Base-by-base conservation (phyloP, 345 rosid genomes). In the Acer saccharum region DNA sequence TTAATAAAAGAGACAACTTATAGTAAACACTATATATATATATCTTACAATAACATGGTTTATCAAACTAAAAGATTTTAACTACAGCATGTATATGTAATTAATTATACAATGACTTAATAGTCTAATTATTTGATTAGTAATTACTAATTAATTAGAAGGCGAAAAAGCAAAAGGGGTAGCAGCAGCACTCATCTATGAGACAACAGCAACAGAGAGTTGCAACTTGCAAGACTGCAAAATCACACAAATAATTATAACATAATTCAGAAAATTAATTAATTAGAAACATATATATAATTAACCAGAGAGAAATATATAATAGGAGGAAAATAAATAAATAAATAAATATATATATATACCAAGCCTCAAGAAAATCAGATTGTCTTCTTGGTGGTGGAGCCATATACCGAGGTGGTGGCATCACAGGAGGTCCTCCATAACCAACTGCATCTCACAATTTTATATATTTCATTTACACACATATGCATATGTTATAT, bases 121-220 rank as follows among this genome's bases (percentile, higher is more conserved):
- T 48, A 50, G 54, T 50, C 16, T 50, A 50, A 50, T 50, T 50
- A 50, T 35, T 50, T 50, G 54, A 50, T 50, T 50, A 2, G 16
- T 25, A 25, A 25, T 25, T 25, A 25, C 27, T 3, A 32, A 32
- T 35, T 46, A 46, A 48, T 35, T 35, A 81, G 72, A 66, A 14
- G 14, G 54, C n/a, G 27, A 61, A 75, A 21, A 71, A 20, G 72
- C 75, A 5, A 61, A 70, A 74, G n/a, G 86, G 78, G 61, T 83
- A 80, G 63, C 81, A 80, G 79, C 86, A 83, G 35, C 86, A 78
- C 32, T 83, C 81, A 62, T 83, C 84, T 23, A 80, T 6, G 50
- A 80, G 75, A 76, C 82, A 83, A 61, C 84, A 80, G 78, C 83
- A 83, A 72, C 86, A 83, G 39, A 80, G 55, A 60, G 84, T 82